Percentiles rank a stretch among this genome's conserved stretches.
Conservation (phyloP, 2,329 filamentous ascomycete genomes). For the Beauveria varroae region DNA sequence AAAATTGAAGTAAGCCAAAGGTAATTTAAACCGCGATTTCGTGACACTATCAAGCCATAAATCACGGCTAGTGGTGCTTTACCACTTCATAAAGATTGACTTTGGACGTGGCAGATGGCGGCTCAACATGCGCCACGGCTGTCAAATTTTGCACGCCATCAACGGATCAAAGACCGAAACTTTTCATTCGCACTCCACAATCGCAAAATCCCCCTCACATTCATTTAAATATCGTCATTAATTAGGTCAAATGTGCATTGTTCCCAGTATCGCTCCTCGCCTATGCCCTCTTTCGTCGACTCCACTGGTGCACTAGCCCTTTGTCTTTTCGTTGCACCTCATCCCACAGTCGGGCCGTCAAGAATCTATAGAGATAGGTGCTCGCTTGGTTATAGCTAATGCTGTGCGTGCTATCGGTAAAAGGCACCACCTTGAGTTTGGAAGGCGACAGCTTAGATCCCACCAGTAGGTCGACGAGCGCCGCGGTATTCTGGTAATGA, state of each 20-base stretch:
- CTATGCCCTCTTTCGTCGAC: neutral
- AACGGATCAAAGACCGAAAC: no score
- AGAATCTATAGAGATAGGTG: constrained; percentile 53
- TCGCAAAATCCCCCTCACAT: neutral
- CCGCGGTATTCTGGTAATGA: constrained; percentile 60
- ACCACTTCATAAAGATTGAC: neutral
- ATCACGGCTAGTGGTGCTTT: neutral
- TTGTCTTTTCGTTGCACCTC: constrained; percentile 47
- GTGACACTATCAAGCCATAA: no score
- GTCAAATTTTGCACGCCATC: neutral
- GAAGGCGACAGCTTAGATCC: constrained; percentile 49
- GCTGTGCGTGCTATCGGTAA: constrained; percentile 57
- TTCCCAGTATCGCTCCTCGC: neutral
- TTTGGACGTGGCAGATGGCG: neutral
- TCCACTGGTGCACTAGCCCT: constrained; percentile 28
- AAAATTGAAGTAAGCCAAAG: no score
- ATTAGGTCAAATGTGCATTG: no score
- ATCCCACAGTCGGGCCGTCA: constrained; percentile 52
- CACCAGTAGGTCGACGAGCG: constrained; percentile 54
- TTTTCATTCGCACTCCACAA: neutral
- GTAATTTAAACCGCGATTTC: no score
- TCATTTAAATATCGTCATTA: no score
- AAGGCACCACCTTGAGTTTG: constrained; percentile 56
- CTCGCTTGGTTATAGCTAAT: constrained; percentile 51
- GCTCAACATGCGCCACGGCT: neutral